A percentile compares a stretch with the other conserved stretches of the same genome.
phyloP scores from a whole-genome alignment of 768 basidiomycete species.

The Fomitopsis pulvina region DNA sequence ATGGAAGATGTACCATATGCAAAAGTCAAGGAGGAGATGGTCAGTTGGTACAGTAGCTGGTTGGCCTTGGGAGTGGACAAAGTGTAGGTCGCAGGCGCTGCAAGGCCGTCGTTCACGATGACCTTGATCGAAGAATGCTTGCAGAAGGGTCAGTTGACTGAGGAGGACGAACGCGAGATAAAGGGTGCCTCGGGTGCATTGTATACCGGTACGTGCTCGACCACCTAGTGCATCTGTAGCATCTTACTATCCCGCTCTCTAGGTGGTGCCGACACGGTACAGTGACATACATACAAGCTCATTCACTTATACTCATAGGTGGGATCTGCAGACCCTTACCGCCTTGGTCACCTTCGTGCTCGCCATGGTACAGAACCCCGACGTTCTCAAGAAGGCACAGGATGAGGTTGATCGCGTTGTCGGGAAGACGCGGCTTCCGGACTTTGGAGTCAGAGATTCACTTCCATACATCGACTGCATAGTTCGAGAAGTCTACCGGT shows the following conservation, averaged over 20 bases:
- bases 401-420: constrained; percentile 37
- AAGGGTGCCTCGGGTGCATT: constrained; percentile 16
- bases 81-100: constrained; percentile 12
- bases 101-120: constrained; percentile 15
- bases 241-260: not conserved
- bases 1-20: constrained; percentile 16
- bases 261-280: constrained; percentile 21
- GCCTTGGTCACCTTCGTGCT: constrained; percentile 34
- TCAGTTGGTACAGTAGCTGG: not conserved
- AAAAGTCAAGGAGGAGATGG: constrained; percentile 14
- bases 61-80: not conserved
- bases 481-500: constrained; percentile 28
- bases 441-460: constrained; percentile 29
- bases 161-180: constrained; percentile 16
- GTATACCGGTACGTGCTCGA: constrained; percentile 14
- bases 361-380: constrained; percentile 33
- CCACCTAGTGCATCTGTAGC: not conserved
- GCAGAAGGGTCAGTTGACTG: constrained; percentile 6
- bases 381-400: constrained; percentile 33
- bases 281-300: too few relatives aligned
- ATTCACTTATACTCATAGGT: too few relatives aligned
- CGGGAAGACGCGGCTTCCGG: constrained; percentile 33
- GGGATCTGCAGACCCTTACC: constrained; percentile 32
- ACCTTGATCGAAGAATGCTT: constrained; percentile 13
- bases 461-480: constrained; percentile 38